Conservation (phyloP, 148 eudicot species). For the Fagopyrum homotropicum region DNA sequence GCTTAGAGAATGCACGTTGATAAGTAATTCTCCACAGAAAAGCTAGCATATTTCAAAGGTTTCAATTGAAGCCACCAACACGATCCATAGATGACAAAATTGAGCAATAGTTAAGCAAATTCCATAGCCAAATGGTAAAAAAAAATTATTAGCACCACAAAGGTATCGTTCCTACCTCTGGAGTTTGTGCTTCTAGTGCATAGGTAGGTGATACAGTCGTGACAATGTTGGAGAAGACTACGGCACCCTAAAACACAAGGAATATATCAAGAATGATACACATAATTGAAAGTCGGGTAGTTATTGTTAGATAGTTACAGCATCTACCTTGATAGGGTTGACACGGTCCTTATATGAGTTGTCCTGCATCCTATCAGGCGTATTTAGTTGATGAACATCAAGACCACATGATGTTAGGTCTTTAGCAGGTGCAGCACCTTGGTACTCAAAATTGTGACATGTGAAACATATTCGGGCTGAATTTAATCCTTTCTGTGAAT, state of each 20-base stretch:
- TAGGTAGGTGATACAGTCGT: conserved; percentile 97
- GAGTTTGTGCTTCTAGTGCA: conserved; percentile 73
- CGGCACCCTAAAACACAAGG: conserved; percentile 60
- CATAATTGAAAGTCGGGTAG: neutral
- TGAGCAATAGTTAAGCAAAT: neutral
- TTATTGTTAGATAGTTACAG: conserved; percentile 5
- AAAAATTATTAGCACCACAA: neutral
- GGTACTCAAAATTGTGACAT: conserved; percentile 97
- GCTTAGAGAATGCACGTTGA: neutral
- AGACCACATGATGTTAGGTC: conserved; percentile 93
- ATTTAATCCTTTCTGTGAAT: conserved; percentile 81
- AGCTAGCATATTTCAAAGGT: neutral
- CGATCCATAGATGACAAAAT: neutral
- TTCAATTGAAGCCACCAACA: neutral
- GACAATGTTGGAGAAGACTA: conserved; percentile 94
- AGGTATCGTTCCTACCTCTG: conserved; percentile 50
- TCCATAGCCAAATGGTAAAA: neutral
- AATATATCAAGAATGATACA: conserved; percentile 13
- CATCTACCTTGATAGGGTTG: conserved; percentile 78
- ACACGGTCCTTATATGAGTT: conserved; percentile 60
- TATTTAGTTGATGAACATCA: conserved; percentile 74
- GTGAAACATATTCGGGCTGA: conserved; percentile 97
- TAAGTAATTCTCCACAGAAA: neutral
- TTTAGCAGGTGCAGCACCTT: conserved; percentile 81
- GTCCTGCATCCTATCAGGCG: conserved; percentile 98